Evolutionary conservation across 1,284 basidiomycete genomes (phyloP), one percentile per base, ranked within the genome.

Genomic region (Marasmius tenuissimus): DNA sequence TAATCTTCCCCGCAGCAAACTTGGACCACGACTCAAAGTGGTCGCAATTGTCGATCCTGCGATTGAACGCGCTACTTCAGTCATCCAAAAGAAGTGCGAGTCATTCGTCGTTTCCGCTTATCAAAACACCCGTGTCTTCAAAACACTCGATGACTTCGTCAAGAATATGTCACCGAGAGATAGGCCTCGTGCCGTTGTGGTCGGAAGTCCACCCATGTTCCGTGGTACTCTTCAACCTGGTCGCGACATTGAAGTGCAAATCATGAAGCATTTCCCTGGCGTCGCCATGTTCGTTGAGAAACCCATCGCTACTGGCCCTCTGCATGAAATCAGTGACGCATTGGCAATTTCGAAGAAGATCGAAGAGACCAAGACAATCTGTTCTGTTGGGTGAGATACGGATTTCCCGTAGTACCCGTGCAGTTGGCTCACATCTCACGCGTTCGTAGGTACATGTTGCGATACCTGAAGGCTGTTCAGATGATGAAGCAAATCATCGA

Each of bases 401-500:
- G 16, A 38, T 37, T 1, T 18, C 5, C 20, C n/a, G 1, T 35
- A 4, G 27, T 34, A 35, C n/a, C 38, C 11, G 5, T 8, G 20
- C 14, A 35, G 35, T 20, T 18, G 14, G 6, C 9, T 35, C 61
- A 56, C 47, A 27, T 59, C 56, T 35, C 57, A 50, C 50, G 56
- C 48, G 39, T 33, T 56, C 54, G 27, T 20, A 92, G 89, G 63
- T 92, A 92, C 71, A 97, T 97, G 94, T 81, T 97, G 61, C 89
- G 95, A 63, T 97, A 97, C 79, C 83, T 97, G 69, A 92, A 91
- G 75, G 96, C 94, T 56, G 94, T 97, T 20, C 97, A 98, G 78
- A 92, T 92, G 85, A 98, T 99, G 94, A 98, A 98, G 79, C 85
- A 91, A 65, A 96, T 98, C 74, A 93, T 98, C 72, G 84, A 94